phyloP scores from a whole-genome alignment of 2,329 filamentous ascomycete genomes.

The Verticillium klebahnii region DNA sequence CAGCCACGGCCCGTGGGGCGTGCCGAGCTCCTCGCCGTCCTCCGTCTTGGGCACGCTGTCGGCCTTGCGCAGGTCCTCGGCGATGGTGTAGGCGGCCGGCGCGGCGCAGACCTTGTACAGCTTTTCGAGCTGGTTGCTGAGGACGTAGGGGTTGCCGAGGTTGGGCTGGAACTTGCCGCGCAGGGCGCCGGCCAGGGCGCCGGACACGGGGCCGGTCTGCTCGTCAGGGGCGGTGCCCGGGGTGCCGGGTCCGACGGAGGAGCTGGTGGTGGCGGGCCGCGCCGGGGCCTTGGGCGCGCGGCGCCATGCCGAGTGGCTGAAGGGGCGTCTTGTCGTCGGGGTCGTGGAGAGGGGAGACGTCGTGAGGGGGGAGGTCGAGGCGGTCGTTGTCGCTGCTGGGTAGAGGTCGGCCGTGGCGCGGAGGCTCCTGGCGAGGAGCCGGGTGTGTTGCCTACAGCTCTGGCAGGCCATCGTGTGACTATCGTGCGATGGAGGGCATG shows the following conservation, averaged over 20 bases:
- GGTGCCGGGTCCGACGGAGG: background rate
- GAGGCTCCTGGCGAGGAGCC: conserved; percentile 27
- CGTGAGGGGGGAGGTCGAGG: conserved; percentile 2
- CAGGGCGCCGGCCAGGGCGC: conserved; percentile 23
- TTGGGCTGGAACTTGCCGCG: conserved; percentile 60
- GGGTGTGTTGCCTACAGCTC: conserved; percentile 41
- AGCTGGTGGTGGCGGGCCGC: background rate
- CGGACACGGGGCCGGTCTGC: background rate
- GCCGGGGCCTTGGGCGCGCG: conserved; percentile 2
- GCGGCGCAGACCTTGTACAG: conserved; percentile 71
- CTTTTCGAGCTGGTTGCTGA: conserved; percentile 40
- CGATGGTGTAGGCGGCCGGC: conserved; percentile 73
- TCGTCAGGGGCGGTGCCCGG: background rate
- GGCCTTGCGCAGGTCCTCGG: conserved; percentile 60
- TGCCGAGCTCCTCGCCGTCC: conserved; percentile 78
- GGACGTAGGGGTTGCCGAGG: conserved; percentile 57
- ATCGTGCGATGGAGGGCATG: background rate
- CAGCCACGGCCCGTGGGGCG: conserved; percentile 76
- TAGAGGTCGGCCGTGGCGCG: conserved; percentile 9
- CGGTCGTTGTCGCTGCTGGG: conserved; percentile 5
- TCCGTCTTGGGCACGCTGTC: conserved; percentile 65
- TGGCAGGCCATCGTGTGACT: conserved; percentile 40
- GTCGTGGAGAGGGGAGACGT: conserved; percentile 2
- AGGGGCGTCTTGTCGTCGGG: conserved; percentile 22
- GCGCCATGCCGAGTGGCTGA: conserved; percentile 29